Conservation (phyloP, 108 stramenopile genomes). For the Nitzschia inconspicua region DNA sequence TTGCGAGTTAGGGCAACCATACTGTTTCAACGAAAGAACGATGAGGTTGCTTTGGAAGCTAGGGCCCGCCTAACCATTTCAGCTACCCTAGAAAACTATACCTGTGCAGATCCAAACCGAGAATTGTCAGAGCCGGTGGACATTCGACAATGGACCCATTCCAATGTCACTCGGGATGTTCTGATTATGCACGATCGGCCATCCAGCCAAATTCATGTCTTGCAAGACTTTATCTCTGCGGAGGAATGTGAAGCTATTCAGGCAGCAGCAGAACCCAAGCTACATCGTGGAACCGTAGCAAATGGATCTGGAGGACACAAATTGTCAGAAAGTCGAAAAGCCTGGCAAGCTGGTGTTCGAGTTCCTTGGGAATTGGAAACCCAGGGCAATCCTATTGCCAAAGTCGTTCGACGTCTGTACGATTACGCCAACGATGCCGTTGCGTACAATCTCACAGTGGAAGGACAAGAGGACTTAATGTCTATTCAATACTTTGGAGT, state of each 20-base stretch:
- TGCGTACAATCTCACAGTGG: conserved; percentile 51
- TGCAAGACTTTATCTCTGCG: conserved; percentile 70
- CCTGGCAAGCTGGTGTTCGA: conserved; percentile 76
- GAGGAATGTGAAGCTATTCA: conserved; percentile 83
- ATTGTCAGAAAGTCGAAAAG: conserved; percentile 66
- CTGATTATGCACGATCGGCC: conserved; percentile 51
- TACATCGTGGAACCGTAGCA: conserved; percentile 81
- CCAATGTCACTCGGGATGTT: conserved; percentile 28
- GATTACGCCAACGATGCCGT: conserved; percentile 73
- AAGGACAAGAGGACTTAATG: conserved; percentile 87
- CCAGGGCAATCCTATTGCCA: conserved; percentile 64
- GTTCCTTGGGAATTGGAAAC: conserved; percentile 73
- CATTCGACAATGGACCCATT: conserved; percentile 13
- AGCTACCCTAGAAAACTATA: conserved; percentile 66
- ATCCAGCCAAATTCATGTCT: conserved; percentile 66
- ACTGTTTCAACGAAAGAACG: conserved; percentile 24
- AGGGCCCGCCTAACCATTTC: conserved; percentile 41
- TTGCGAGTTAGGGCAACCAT: conserved; percentile 16
- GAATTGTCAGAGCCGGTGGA: conserved; percentile 41
- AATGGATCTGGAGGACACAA: conserved; percentile 71
- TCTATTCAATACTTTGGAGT: conserved; percentile 77
- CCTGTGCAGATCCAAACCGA: conserved; percentile 55
- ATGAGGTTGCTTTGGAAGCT: conserved; percentile 60
- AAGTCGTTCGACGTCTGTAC: conserved; percentile 55
- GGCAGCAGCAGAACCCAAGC: conserved; percentile 41